phyloP scores from a whole-genome alignment of 2,329 filamentous ascomycete genomes.

The Cercospora zeina region DNA sequence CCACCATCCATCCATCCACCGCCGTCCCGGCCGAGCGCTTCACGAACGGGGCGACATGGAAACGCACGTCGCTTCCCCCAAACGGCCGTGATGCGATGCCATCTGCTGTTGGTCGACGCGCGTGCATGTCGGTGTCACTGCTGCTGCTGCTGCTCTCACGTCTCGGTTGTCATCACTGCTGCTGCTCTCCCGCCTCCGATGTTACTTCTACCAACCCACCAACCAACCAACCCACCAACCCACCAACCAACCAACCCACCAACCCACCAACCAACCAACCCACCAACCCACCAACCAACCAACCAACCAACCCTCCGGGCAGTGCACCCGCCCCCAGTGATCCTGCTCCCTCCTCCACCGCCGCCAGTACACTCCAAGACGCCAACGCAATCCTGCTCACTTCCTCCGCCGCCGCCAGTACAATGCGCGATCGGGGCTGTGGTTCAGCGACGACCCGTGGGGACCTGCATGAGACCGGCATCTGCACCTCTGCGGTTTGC shows the following conservation, averaged over 20 bases:
- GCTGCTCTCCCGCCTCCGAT: too few relatives aligned
- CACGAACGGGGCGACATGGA: not conserved
- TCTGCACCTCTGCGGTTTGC: slow-evolving; percentile 9
- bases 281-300: not conserved
- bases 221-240: not conserved
- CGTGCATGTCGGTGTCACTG: slow-evolving; percentile 1
- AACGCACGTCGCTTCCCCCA: not conserved
- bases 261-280: not conserved
- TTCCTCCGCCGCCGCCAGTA: slow-evolving; percentile 1
- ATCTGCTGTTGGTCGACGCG: not conserved
- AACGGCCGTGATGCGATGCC: not conserved
- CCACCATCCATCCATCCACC: not conserved
- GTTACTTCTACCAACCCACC: too few relatives aligned
- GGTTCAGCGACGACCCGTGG: slow-evolving; percentile 6
- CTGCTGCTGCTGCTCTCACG: not conserved
- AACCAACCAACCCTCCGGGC: not conserved
- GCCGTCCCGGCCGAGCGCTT: not conserved
- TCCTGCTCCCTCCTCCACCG: slow-evolving; percentile 6
- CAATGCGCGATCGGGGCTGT: not conserved
- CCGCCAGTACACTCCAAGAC: not conserved
- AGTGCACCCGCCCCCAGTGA: not conserved
- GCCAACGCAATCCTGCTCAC: too few relatives aligned
- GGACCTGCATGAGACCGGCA: slow-evolving; percentile 16
- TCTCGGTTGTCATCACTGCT: not conserved
- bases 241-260: too few relatives aligned